Base-by-base conservation (phyloP, 2,329 filamentous ascomycete species). In the Lachnellula hyalina region DNA sequence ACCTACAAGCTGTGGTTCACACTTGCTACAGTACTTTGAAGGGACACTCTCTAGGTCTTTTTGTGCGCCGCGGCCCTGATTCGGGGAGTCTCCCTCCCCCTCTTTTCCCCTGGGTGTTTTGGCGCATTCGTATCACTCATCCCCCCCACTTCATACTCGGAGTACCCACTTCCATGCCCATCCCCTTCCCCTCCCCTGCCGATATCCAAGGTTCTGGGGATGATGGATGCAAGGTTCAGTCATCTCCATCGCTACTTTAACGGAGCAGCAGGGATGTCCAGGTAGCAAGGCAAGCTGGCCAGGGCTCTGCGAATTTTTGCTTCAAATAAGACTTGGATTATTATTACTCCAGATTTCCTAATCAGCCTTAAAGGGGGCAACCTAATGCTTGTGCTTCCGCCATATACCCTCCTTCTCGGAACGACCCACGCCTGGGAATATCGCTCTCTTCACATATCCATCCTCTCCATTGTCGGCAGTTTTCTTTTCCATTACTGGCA, bases 311-410 rank as follows among this genome's bases (percentile, higher is more conserved):
- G 54, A 55, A 61, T 47, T 54, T 65, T 51, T 62, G 56, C 60
- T 53, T 59, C 56, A 58, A 25, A 25, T 25, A 25, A 60, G 60
- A 55, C 60, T 62, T 59, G 47, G 50, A 59, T 61, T 63, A 65
- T 63, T 67, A 59, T 61, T 63, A 65, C 64, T 67, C 63, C 65
- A 66, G 65, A 67, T 63, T 63, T 66, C 58, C 61, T 61, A 67
- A 67, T 66, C 66, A 67, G 66, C 65, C 66, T 68, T 67, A 68
- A 67, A 66, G 60, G 61, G 59, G 63, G 64, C 49, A 60, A 54
- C 60, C 61, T 55, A 64, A 64, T 66, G 64, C 65, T 61, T 60
- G 59, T 53, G 50, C 59, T 50, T 61, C 63, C 61, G 58, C 62
- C 59, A 61, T 62, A 65, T 66, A 60, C 60, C 60, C 64, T 61